Evolutionary conservation across 2,329 filamentous ascomycete species (phyloP).

Genomic region (Diplocarpon mali): DNA sequence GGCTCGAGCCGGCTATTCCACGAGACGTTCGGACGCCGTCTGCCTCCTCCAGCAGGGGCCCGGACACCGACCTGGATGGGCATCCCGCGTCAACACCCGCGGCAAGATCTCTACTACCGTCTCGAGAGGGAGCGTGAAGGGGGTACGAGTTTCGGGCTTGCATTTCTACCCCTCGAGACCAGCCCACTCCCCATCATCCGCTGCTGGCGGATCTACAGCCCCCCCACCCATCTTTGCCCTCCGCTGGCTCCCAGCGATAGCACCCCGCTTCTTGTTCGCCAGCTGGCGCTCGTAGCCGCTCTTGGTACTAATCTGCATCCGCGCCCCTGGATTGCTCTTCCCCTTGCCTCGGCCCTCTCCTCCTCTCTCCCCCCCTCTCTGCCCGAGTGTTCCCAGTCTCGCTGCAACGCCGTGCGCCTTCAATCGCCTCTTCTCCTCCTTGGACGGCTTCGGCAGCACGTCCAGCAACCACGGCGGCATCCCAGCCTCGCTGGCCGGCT

Average conservation of each 20-base stretch:
- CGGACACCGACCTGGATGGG: too few species aligned
- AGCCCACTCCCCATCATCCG: slow-evolving; percentile 31
- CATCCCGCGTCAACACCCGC: too few species aligned
- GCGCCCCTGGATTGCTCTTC: slow-evolving; percentile 7
- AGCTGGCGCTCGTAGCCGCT: slow-evolving; percentile 61
- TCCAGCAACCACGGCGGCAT: slow-evolving; percentile 83
- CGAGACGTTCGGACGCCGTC: too few species aligned
- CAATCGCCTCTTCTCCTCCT: slow-evolving; percentile 72
- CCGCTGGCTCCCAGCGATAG: slow-evolving; percentile 50
- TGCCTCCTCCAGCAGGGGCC: too few species aligned
- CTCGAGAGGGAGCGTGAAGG: too few species aligned
- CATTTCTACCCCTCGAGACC: slow-evolving; percentile 35
- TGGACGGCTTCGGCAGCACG: slow-evolving; percentile 71
- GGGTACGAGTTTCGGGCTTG: too few species aligned
- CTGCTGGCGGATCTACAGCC: slow-evolving; percentile 12
- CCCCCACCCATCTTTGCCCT: slow-evolving; percentile 31
- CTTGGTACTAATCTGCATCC: slow-evolving; percentile 66
- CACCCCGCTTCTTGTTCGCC: slow-evolving; percentile 55
- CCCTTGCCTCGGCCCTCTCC: slow-evolving; percentile 24
- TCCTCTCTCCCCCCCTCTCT: slow-evolving; percentile 28
- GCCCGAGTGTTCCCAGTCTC: slow-evolving; percentile 36
- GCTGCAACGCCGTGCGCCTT: slow-evolving; percentile 74
- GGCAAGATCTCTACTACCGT: too few species aligned
- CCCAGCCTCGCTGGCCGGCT: slow-evolving; percentile 40
- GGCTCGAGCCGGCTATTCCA: too few species aligned